Percentiles rank a stretch among this genome's conserved stretches.
Evolutionary conservation across 2,329 filamentous ascomycete genomes (phyloP).

Genomic region (Pseudogymnoascus sp.): DNA sequence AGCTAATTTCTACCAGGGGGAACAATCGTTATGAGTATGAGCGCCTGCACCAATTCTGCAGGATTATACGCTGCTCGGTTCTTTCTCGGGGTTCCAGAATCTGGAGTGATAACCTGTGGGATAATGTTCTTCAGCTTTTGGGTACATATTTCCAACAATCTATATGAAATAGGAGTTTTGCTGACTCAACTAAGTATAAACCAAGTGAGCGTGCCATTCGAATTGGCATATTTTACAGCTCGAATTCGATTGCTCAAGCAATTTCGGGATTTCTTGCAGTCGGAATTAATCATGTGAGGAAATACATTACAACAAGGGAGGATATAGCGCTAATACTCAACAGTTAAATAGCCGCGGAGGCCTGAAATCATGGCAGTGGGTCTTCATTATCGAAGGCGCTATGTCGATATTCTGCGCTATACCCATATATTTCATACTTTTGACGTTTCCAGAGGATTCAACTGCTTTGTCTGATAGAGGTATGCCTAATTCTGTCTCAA

Average conservation of each 20-base stretch:
- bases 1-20: constrained; percentile 3
- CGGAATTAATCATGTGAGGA: constrained; percentile 15
- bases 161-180: background rate
- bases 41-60: constrained; percentile 11
- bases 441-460: constrained; percentile 19
- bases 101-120: constrained; percentile 19
- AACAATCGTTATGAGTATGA: constrained; percentile 10
- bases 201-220: constrained; percentile 19
- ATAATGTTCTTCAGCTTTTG: constrained; percentile 24
- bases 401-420: constrained; percentile 16
- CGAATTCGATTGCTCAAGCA: constrained; percentile 19
- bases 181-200: constrained; percentile 15
- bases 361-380: constrained; percentile 16
- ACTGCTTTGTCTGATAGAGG: constrained; percentile 16
- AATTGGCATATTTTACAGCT: constrained; percentile 20
- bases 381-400: constrained; percentile 14
- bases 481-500: background rate
- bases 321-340: background rate
- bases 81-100: constrained; percentile 19
- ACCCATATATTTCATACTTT: constrained; percentile 17
- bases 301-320: background rate
- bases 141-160: background rate
- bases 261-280: constrained; percentile 20
- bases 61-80: constrained; percentile 18
- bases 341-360: constrained; percentile 8